Evolutionary conservation across 2,329 filamentous ascomycete species (phyloP).

Genomic region (Hymenoscyphus linearis): DNA sequence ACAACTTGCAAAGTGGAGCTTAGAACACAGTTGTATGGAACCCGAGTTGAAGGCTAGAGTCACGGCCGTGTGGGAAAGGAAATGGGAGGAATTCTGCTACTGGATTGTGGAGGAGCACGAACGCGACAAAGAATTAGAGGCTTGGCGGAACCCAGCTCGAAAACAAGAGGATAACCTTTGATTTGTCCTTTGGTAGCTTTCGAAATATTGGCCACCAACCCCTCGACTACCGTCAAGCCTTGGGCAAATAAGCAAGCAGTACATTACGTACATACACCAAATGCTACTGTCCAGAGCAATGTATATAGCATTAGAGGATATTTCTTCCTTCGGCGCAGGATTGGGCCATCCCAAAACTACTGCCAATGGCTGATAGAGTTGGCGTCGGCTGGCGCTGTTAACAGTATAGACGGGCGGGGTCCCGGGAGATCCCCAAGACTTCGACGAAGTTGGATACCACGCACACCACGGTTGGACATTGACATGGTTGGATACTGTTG

Average conservation of each 20-base stretch:
- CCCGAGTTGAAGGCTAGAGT: slow-evolving; percentile 38
- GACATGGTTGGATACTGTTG: not conserved
- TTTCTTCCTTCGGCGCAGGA: not conserved
- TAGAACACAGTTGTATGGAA: slow-evolving; percentile 53
- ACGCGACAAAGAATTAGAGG: not conserved
- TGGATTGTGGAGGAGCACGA: slow-evolving; percentile 44
- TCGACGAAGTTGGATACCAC: not conserved
- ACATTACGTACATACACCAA: not conserved
- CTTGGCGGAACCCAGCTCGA: slow-evolving; percentile 15
- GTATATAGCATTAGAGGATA: not conserved
- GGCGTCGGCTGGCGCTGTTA: not conserved
- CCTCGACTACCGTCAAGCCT: not conserved
- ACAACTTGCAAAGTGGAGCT: slow-evolving; percentile 59
- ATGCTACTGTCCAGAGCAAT: not conserved
- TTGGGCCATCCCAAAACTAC: not conserved
- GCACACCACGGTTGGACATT: not conserved
- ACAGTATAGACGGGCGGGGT: not conserved
- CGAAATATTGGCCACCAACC: not conserved
- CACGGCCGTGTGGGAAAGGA: slow-evolving; percentile 42
- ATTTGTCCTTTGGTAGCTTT: not conserved
- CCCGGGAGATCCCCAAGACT: not conserved
- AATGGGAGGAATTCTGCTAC: slow-evolving; percentile 55
- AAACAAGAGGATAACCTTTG: not conserved
- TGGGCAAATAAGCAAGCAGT: not conserved
- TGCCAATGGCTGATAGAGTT: not conserved